Evolutionary conservation across 2,329 filamentous ascomycete genomes (phyloP).

Genomic region (Venturia carpophila): DNA sequence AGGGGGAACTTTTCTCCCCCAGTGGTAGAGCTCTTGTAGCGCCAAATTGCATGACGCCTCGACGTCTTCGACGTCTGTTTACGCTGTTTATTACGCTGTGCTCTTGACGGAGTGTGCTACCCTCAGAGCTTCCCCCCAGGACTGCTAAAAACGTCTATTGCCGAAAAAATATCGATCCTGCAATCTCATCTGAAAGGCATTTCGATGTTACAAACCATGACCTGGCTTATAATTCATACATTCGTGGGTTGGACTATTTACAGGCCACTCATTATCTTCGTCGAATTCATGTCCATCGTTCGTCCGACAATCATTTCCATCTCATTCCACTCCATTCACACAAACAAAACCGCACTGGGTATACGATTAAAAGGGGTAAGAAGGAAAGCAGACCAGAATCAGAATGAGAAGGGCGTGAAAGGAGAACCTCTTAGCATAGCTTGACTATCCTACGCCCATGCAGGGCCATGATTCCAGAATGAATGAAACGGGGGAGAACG

Average conservation of each 20-base stretch:
- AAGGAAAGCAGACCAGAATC: neutral
- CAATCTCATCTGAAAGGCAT: no score
- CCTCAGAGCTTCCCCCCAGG: no score
- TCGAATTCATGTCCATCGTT: neutral
- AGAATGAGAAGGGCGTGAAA: neutral
- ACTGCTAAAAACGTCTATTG: no score
- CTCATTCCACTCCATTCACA: neutral
- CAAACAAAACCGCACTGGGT: constrained; percentile 8
- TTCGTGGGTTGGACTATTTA: neutral
- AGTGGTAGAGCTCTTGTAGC: no score
- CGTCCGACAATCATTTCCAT: neutral
- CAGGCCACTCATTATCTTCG: neutral
- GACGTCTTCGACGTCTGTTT: no score
- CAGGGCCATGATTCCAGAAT: neutral
- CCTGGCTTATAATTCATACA: neutral
- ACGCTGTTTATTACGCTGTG: no score
- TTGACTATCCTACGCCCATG: neutral
- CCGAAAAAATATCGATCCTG: no score
- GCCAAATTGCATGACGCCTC: no score
- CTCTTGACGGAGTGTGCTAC: no score
- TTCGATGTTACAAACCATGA: neutral
- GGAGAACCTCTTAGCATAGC: neutral
- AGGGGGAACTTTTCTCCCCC: no score
- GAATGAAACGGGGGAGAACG: constrained; percentile 7
- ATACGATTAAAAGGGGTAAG: constrained; percentile 3